Conservation (phyloP, 2,329 filamentous ascomycete species). For the Cytospora schulzeri region DNA sequence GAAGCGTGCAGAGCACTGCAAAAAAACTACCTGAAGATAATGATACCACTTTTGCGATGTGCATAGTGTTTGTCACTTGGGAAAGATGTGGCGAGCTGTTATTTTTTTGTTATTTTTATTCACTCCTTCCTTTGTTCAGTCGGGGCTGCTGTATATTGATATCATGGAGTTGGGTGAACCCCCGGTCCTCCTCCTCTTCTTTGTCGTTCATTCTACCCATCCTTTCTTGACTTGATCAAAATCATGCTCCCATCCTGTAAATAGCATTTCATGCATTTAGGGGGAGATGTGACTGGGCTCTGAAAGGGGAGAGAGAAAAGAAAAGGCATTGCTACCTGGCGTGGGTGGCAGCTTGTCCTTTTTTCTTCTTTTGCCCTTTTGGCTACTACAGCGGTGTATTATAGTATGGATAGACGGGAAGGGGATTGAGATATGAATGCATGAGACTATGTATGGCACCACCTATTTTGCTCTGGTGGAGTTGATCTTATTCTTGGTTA, state of each 20-base stretch:
- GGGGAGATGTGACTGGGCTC: background rate
- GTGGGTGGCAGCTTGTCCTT: background rate
- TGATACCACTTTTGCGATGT: constrained; percentile 1
- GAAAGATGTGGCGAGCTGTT: background rate
- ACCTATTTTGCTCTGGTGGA: background rate
- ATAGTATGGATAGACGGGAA: background rate
- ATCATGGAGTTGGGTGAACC: background rate
- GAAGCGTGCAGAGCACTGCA: background rate
- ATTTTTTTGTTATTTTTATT: background rate
- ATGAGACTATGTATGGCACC: background rate
- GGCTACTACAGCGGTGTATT: background rate
- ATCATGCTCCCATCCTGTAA: background rate
- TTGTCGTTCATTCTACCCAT: background rate
- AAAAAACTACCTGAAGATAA: background rate
- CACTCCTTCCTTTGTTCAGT: background rate
- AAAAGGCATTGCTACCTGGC: background rate
- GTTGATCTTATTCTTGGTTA: too few species aligned
- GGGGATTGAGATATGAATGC: background rate
- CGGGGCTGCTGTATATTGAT: background rate
- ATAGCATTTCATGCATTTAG: background rate
- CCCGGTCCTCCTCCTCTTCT: background rate
- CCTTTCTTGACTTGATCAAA: background rate
- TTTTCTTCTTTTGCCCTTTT: background rate
- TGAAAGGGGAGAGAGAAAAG: background rate
- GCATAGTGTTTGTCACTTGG: background rate